phyloP scores from a whole-genome alignment of 331 rosid genomes.

The Erythrophleum ivorense region DNA sequence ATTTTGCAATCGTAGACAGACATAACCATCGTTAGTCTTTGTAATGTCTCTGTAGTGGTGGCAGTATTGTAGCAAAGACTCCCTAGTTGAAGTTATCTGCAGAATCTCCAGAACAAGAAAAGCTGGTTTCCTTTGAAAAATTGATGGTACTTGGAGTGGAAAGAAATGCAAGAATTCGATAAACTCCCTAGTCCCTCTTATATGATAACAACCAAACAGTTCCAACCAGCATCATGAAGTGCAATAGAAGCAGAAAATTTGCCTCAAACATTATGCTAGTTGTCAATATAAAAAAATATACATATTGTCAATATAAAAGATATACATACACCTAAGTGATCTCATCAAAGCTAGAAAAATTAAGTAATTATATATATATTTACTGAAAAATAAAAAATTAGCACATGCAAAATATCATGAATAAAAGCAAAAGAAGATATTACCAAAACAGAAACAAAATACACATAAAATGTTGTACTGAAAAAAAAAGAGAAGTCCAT shows the following conservation, averaged over 20 bases:
- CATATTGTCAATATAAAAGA: background rate
- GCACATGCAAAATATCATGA: constrained; percentile 7
- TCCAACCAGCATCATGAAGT: background rate
- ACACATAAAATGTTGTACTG: background rate
- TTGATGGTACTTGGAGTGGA: background rate
- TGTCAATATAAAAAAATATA: constrained; percentile 26
- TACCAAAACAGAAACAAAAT: background rate
- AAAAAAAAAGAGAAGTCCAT: constrained; percentile 12
- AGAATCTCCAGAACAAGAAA: constrained; percentile 38
- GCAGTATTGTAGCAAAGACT: constrained; percentile 65
- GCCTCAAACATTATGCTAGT: constrained; percentile 9
- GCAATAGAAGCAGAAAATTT: constrained; percentile 26
- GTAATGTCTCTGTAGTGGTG: constrained; percentile 48
- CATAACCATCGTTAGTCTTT: constrained; percentile 41
- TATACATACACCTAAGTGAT: background rate
- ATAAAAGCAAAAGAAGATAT: constrained; percentile 3
- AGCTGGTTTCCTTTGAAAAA: background rate
- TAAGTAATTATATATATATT: background rate
- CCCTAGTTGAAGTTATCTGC: constrained; percentile 72
- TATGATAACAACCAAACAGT: background rate
- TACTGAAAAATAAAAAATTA: background rate
- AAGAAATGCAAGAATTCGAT: background rate
- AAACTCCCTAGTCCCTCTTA: background rate
- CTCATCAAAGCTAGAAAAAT: constrained; percentile 19
- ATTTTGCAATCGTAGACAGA: constrained; percentile 61